Conservation (phyloP, 768 basidiomycete species). For the Albatrellus ellisii region DNA sequence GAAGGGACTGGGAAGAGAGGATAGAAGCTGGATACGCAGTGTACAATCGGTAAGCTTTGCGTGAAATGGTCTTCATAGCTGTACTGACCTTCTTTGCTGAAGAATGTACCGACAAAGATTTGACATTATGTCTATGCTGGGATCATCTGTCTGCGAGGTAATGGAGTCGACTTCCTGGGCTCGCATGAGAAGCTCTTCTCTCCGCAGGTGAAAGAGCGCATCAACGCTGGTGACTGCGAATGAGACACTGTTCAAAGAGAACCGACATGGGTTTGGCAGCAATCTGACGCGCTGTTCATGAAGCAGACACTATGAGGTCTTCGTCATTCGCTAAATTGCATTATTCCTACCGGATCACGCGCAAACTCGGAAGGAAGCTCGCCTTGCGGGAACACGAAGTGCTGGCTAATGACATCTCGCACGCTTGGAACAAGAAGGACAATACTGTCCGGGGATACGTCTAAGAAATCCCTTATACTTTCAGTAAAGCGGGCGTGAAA, state of each 20-base stretch:
- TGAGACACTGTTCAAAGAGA: slow-evolving; percentile 72
- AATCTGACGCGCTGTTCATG: slow-evolving; percentile 51
- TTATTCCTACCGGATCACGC: slow-evolving; percentile 36
- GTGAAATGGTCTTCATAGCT: neutral
- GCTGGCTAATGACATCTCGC: slow-evolving; percentile 65
- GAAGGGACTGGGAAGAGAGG: slow-evolving; percentile 83
- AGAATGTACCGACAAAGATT: slow-evolving; percentile 69
- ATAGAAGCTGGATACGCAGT: slow-evolving; percentile 60
- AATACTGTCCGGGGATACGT: slow-evolving; percentile 50
- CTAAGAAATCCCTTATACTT: slow-evolving; percentile 42
- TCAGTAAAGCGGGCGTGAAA: slow-evolving; percentile 55
- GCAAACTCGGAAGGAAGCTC: slow-evolving; percentile 34
- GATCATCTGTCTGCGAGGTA: slow-evolving; percentile 24
- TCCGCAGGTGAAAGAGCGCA: slow-evolving; percentile 77
- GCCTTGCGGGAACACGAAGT: slow-evolving; percentile 78
- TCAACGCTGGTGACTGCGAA: slow-evolving; percentile 82
- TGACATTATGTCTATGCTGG: slow-evolving; percentile 60
- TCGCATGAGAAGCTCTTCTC: slow-evolving; percentile 65
- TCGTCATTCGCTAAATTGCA: neutral
- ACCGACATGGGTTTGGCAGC: slow-evolving; percentile 78
- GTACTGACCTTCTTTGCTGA: slow-evolving; percentile 68
- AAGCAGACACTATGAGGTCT: neutral
- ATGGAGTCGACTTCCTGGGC: slow-evolving; percentile 48
- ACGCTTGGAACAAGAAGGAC: slow-evolving; percentile 76
- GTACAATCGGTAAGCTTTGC: neutral